Evolutionary conservation across 441 rosid species (phyloP).

Genomic region (Populus hybrid): DNA sequence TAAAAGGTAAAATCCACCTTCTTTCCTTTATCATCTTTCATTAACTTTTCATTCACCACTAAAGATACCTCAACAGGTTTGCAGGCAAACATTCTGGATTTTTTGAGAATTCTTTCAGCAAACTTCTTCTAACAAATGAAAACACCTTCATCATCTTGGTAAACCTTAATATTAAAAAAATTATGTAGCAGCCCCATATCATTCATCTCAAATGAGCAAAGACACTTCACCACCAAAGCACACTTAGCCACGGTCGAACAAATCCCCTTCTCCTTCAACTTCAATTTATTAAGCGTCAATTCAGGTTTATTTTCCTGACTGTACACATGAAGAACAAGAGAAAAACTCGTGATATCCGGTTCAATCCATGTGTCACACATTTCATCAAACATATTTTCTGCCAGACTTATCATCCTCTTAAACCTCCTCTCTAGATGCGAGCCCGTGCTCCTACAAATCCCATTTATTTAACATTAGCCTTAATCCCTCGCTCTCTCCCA

Average conservation of each 20-base stretch:
- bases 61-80: no score
- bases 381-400: conserved; percentile 81
- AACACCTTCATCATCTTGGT: conserved; percentile 7
- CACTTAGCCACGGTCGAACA: conserved; percentile 57
- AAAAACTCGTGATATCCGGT: conserved; percentile 75
- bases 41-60: no score
- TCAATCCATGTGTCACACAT: conserved; percentile 73
- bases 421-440: conserved; percentile 68
- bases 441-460: conserved; percentile 76
- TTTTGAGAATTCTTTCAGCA: no score
- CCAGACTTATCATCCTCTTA: conserved; percentile 54
- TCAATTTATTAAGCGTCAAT: conserved; percentile 67
- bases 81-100: no score
- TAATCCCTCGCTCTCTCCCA: conserved; percentile 49
- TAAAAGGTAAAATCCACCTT: no score
- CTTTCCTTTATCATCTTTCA: no score
- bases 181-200: no score
- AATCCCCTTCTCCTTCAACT: conserved; percentile 52
- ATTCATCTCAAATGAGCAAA: background rate
- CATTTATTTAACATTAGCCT: conserved; percentile 75
- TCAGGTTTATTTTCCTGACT: conserved; percentile 83
- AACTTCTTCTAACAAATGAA: no score
- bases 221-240: conserved; percentile 78
- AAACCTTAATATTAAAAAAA: background rate
- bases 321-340: conserved; percentile 73